phyloP scores from a whole-genome alignment of 768 basidiomycete species.

The Dentipellis sp. region DNA sequence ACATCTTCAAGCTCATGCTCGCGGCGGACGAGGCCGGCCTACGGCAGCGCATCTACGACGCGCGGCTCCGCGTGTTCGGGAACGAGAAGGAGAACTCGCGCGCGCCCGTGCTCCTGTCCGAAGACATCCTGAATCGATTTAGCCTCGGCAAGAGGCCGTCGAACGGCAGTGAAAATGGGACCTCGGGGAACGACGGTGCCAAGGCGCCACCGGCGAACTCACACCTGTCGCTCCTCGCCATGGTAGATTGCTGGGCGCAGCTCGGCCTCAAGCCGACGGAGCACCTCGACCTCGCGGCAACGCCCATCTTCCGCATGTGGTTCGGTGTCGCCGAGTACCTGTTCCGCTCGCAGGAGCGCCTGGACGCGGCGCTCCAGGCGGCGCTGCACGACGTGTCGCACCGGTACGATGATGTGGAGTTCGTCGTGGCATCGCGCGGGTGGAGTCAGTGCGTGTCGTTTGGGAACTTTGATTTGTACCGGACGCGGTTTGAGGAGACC shows the following conservation, averaged over 20 bases:
- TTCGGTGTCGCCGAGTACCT: constrained; percentile 95
- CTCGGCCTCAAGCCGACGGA: constrained; percentile 82
- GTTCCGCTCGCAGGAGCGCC: constrained; percentile 58
- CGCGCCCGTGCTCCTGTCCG: constrained; percentile 72
- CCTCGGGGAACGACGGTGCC: not conserved
- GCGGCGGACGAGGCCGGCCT: constrained; percentile 43
- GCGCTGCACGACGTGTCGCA: constrained; percentile 72
- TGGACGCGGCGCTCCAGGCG: constrained; percentile 65
- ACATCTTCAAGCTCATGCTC: constrained; percentile 95
- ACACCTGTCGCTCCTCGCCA: constrained; percentile 88
- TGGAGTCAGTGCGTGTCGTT: constrained; percentile 96
- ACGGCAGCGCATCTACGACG: constrained; percentile 62
- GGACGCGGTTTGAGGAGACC: constrained; percentile 70
- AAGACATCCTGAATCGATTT: constrained; percentile 83
- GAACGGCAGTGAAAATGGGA: not conserved
- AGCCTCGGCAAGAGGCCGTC: constrained; percentile 49
- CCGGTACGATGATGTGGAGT: constrained; percentile 86
- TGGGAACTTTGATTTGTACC: constrained; percentile 86
- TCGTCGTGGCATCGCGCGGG: constrained; percentile 84
- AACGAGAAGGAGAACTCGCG: constrained; percentile 22
- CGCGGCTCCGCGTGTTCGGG: constrained; percentile 71
- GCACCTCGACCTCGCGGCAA: constrained; percentile 89
- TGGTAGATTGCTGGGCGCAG: constrained; percentile 97
- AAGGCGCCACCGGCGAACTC: constrained; percentile 56
- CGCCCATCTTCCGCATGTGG: constrained; percentile 93